Evolutionary conservation across 805 yeast species (phyloP).

Genomic region (Ogataea ganodermae): DNA sequence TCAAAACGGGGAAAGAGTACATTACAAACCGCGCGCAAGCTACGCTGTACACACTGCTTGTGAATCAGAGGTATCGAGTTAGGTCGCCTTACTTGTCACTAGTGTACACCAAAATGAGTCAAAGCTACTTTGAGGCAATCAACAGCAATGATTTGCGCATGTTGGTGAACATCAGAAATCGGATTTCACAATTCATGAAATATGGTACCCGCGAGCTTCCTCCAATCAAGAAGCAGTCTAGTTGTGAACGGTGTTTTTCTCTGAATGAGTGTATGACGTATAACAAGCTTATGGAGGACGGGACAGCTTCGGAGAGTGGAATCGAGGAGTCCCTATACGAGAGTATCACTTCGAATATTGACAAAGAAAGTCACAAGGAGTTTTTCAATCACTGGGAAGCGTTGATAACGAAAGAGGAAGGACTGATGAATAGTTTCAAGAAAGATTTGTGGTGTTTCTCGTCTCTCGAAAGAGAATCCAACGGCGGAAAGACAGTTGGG

Average conservation of each 20-base stretch:
- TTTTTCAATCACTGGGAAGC: constrained; percentile 77
- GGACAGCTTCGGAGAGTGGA: constrained; percentile 56
- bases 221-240: constrained; percentile 48
- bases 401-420: constrained; percentile 73
- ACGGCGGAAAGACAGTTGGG: constrained; percentile 61
- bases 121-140: constrained; percentile 43
- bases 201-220: constrained; percentile 56
- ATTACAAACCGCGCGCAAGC: constrained; percentile 84
- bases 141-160: constrained; percentile 60
- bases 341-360: constrained; percentile 51
- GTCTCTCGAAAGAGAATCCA: constrained; percentile 57
- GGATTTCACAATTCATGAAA: constrained; percentile 59
- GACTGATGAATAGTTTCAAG: constrained; percentile 49
- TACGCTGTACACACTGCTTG: constrained; percentile 72
- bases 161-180: constrained; percentile 71
- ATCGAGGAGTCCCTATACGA: constrained; percentile 50
- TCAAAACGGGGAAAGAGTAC: constrained; percentile 78
- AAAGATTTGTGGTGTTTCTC: constrained; percentile 72
- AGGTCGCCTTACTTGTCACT: constrained; percentile 66
- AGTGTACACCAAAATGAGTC: constrained; percentile 69
- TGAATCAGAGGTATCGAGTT: constrained; percentile 76
- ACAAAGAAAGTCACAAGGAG: constrained; percentile 41
- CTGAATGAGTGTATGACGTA: constrained; percentile 64
- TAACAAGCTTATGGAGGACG: constrained; percentile 60
- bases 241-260: constrained; percentile 63